These are phyloP conservation scores for Plectosphaerella plurivora DNA, from an alignment of 2,329 filamentous ascomycete genomes.

Conservation along the genomic window DNA sequence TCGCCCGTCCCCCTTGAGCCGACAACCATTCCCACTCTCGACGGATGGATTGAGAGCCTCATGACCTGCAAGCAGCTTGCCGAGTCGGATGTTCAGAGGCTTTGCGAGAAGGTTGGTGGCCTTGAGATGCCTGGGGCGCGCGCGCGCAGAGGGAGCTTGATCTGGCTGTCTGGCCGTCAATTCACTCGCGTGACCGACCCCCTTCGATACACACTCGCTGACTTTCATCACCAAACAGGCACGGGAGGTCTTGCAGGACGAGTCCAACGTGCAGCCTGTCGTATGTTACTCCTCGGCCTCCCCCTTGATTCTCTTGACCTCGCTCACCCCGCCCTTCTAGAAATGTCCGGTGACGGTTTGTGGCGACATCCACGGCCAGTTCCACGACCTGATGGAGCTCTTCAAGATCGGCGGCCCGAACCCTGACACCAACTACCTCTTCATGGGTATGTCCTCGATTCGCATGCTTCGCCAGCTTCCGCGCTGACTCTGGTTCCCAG, in stretches of 20 bases:
- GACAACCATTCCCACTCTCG: slow-evolving; percentile 84
- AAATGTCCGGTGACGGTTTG: slow-evolving; percentile 99
- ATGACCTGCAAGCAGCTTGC: slow-evolving; percentile 98
- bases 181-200: slow-evolving; percentile 23
- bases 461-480: background rate
- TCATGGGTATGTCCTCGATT: slow-evolving; percentile 69
- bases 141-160: background rate
- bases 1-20: slow-evolving; percentile 69
- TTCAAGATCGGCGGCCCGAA: slow-evolving; percentile 92
- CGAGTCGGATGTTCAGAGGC: slow-evolving; percentile 88
- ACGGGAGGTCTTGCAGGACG: slow-evolving; percentile 91
- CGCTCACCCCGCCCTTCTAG: slow-evolving; percentile 39
- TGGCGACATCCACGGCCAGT: slow-evolving; percentile 95
- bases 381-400: slow-evolving; percentile 95
- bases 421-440: slow-evolving; percentile 93
- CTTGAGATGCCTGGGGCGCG: too few species aligned
- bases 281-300: slow-evolving; percentile 48
- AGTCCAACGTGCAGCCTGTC: slow-evolving; percentile 98
- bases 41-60: slow-evolving; percentile 97
- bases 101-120: slow-evolving; percentile 86
- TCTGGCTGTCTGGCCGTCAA: too few species aligned
- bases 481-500: slow-evolving; percentile 32
- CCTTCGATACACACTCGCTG: slow-evolving; percentile 20
- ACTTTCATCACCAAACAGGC: slow-evolving; percentile 52
- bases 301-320: slow-evolving; percentile 6